Evolutionary conservation across 73 alveolate genomes (phyloP), one percentile per base, ranked within the genome.

Genomic region (Paramecium pentaurelia): DNA sequence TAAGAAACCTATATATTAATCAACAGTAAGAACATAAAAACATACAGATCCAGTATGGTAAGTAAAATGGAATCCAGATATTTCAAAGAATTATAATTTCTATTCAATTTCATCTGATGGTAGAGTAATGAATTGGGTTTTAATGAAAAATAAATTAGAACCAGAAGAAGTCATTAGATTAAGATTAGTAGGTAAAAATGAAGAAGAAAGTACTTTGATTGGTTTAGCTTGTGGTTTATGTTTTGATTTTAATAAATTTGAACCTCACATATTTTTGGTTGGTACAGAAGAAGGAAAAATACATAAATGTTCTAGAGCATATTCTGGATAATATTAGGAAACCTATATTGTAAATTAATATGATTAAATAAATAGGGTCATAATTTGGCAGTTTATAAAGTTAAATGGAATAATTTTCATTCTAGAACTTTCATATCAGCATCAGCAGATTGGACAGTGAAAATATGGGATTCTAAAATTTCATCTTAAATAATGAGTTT

Each of bases 251-350:
- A 97, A 97, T 92, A 95, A 97, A 92, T 98, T 95, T 95, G 92
- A 96, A 77, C 99, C 97, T 36, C 99, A 98, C 92, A 97, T 98
- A 58, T 99, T 99, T 96, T 94, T 99, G 71, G 99, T 99, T 38
- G 99, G 99, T 68, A 99, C 99, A n/a, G 99, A 99, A 92, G 99
- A 99, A 95, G 99, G 99, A 2, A 98, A 97, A 83, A 98, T 99
- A 84, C 99, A 99, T 94, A 97, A 98, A 92, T 99, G 99, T 95
- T 98, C 99, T 40, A 98, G 99, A 86, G 98, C 99, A 18, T 98
- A 98, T 87, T 96, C 99, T 86, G 99, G 99, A 45, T 97, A 97
- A 93, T 96, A 98, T 71, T 94, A 97, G 34, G 98, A 95, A 92
- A 95, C 98, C 60, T 97, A 96, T 71, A 98, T 45, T 60, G 84